Evolutionary conservation across 139 green algal genomes (phyloP).

Genomic region (Chlamydomonas sphaeroides): DNA sequence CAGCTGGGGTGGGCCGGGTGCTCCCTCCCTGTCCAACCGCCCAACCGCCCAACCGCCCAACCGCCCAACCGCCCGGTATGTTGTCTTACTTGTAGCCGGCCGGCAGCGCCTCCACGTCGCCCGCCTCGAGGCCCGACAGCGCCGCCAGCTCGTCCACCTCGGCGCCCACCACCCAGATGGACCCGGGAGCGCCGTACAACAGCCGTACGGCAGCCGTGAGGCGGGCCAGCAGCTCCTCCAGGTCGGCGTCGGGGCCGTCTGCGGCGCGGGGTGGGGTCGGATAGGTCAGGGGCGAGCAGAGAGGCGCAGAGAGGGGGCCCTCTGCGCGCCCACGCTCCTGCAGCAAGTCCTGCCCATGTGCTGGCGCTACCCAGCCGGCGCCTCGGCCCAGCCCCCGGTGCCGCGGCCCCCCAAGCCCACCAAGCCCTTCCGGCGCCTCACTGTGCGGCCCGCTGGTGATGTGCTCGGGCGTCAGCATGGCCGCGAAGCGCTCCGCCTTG

Average conservation of each 20-base stretch:
- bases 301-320: too few species aligned
- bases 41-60: too few species aligned
- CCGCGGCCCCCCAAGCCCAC: too few species aligned
- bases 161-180: conserved; percentile 29
- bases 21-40: too few species aligned
- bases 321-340: too few species aligned
- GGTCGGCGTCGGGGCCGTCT: conserved; percentile 21
- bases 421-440: neutral
- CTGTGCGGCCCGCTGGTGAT: conserved; percentile 31
- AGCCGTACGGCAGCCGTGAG: conserved; percentile 34
- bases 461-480: conserved; percentile 13
- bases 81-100: conserved; percentile 26
- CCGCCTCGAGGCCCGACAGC: conserved; percentile 11
- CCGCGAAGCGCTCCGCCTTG: conserved; percentile 37
- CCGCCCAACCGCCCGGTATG: too few species aligned
- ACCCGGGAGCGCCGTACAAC: conserved; percentile 16
- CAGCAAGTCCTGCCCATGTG: too few species aligned
- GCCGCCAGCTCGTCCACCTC: conserved; percentile 39
- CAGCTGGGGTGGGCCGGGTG: neutral
- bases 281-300: neutral
- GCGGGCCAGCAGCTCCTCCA: conserved; percentile 28
- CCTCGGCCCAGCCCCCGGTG: too few species aligned
- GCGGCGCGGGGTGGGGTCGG: neutral
- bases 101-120: conserved; percentile 34
- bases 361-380: too few species aligned